Percentiles rank a stretch among this genome's conserved stretches.
Evolutionary conservation across 768 basidiomycete species (phyloP).

Genomic region (Tephrocybe rancida): DNA sequence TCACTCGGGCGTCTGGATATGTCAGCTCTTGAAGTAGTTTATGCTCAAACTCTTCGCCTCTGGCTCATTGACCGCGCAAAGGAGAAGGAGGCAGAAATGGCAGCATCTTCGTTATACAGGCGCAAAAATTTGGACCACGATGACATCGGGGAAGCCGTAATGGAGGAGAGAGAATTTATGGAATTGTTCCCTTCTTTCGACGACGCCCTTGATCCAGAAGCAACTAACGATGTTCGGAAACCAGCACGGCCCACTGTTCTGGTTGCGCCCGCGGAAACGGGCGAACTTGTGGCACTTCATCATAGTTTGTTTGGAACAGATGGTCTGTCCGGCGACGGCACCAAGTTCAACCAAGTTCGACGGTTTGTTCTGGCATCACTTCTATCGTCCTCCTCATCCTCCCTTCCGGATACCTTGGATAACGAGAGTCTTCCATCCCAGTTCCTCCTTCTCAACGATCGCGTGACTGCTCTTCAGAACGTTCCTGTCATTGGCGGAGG

Average conservation of each 20-base stretch:
- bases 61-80: slow-evolving; percentile 84
- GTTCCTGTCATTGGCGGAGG: slow-evolving; percentile 16
- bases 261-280: slow-evolving; percentile 35
- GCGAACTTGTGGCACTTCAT: slow-evolving; percentile 50
- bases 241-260: slow-evolving; percentile 20
- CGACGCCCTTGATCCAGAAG: slow-evolving; percentile 46
- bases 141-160: slow-evolving; percentile 65
- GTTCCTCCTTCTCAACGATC: slow-evolving; percentile 47
- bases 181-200: slow-evolving; percentile 87
- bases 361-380: slow-evolving; percentile 32
- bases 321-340: background rate
- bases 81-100: slow-evolving; percentile 62
- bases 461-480: slow-evolving; percentile 32
- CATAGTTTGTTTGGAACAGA: slow-evolving; percentile 37
- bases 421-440: slow-evolving; percentile 51
- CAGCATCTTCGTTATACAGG: slow-evolving; percentile 78
- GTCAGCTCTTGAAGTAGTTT: slow-evolving; percentile 46
- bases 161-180: slow-evolving; percentile 84
- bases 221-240: slow-evolving; percentile 11
- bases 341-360: slow-evolving; percentile 35
- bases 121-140: slow-evolving; percentile 54
- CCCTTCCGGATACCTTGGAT: slow-evolving; percentile 51
- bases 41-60: slow-evolving; percentile 73
- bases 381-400: slow-evolving; percentile 27
- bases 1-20: slow-evolving; percentile 41